A percentile compares a stretch with the other conserved stretches of the same genome.
Conservation (phyloP, 495 filamentous ascomycete species). For the Lasiosphaeris hirsuta region DNA sequence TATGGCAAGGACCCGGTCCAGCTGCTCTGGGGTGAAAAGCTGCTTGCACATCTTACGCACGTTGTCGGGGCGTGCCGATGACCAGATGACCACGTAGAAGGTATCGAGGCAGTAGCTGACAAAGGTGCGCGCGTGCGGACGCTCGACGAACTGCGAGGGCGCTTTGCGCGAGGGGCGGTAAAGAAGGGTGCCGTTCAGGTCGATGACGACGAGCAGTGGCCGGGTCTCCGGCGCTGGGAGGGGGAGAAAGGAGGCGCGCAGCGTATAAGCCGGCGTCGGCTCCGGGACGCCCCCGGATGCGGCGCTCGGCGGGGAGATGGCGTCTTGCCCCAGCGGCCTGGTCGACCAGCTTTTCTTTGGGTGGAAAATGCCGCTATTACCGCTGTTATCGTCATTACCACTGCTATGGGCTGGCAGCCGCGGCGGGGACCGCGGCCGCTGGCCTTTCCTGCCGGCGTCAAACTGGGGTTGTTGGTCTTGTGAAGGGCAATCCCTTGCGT, state of each 20-base stretch:
- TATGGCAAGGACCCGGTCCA: slow-evolving; percentile 54
- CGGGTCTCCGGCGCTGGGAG: slow-evolving; percentile 26
- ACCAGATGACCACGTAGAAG: slow-evolving; percentile 86
- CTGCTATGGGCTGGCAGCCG: not conserved
- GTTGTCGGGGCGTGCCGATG: slow-evolving; percentile 71
- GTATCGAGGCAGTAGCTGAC: slow-evolving; percentile 61
- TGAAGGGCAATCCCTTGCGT: too few species aligned
- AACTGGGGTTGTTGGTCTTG: too few species aligned
- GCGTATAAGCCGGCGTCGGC: slow-evolving; percentile 41
- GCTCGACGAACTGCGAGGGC: slow-evolving; percentile 53
- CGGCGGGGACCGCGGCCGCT: not conserved
- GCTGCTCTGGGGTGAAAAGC: slow-evolving; percentile 44
- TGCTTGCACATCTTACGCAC: slow-evolving; percentile 58
- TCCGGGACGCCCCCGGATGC: slow-evolving; percentile 50
- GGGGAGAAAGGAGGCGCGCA: slow-evolving; percentile 21
- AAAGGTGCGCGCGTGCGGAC: slow-evolving; percentile 64
- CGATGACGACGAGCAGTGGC: slow-evolving; percentile 74
- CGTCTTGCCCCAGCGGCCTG: slow-evolving; percentile 10
- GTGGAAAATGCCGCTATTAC: not conserved
- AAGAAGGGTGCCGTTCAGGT: slow-evolving; percentile 90
- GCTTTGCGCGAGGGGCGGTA: slow-evolving; percentile 53
- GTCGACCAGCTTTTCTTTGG: not conserved
- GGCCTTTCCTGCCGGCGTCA: not conserved
- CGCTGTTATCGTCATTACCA: too few species aligned
- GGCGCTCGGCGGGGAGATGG: slow-evolving; percentile 31